These are phyloP conservation scores for Penicillium fuscoglaucum DNA, from an alignment of 2,329 filamentous ascomycete species.

Conservation along the genomic window DNA sequence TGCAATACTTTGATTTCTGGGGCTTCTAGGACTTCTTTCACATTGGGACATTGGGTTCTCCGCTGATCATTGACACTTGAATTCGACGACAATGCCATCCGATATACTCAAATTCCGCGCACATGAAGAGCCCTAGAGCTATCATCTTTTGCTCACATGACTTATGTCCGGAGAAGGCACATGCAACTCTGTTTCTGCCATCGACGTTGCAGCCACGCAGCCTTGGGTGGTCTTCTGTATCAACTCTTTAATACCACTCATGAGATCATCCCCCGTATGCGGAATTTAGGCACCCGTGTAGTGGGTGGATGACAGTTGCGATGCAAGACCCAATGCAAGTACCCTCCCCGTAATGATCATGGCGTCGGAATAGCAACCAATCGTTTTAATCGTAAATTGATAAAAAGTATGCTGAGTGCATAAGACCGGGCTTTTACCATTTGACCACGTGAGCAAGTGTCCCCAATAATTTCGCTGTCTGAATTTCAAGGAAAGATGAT, in stretches of 20 bases:
- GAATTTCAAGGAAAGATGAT: neutral
- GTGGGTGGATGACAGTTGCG: neutral
- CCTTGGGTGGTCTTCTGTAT: neutral
- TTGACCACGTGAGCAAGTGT: neutral
- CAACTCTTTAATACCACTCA: slow-evolving; percentile 1
- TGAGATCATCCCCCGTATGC: slow-evolving; percentile 1
- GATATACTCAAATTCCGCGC: neutral
- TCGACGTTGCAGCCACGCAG: neutral
- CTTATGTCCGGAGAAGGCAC: neutral
- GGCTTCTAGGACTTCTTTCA: neutral
- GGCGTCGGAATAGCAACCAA: neutral
- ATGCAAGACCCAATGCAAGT: neutral
- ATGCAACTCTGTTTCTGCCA: neutral
- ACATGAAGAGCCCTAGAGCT: neutral
- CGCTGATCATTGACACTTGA: neutral
- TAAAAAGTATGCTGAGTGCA: neutral
- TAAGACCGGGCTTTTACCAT: neutral
- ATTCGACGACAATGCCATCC: neutral
- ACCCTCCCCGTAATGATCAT: neutral
- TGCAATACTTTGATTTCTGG: neutral
- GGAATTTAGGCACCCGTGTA: neutral
- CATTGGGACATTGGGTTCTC: neutral
- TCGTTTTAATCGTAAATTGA: neutral
- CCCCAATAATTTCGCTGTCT: neutral
- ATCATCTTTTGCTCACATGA: neutral